These are phyloP conservation scores for Pyricularia grisea DNA, from an alignment of 2,329 filamentous ascomycete species.

Conservation along the genomic window DNA sequence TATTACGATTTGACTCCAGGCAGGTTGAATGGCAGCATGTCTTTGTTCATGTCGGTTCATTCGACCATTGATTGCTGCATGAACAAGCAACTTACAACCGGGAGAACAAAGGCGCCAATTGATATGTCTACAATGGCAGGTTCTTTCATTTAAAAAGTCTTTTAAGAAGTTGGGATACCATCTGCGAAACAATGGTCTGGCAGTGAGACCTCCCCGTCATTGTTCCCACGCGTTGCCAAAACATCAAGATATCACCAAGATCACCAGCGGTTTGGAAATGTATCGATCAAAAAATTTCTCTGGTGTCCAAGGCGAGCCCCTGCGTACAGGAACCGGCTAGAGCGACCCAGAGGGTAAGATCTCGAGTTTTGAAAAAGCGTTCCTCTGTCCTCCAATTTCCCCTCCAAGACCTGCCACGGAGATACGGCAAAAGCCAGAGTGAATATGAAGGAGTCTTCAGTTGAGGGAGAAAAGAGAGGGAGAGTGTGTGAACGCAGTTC, in stretches of 20 bases:
- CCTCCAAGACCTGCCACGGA: conserved; percentile 54
- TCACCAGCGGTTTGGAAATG: conserved; percentile 11
- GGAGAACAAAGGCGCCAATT: not conserved
- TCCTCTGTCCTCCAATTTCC: conserved; percentile 59
- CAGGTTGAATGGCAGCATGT: not conserved
- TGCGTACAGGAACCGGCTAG: conserved; percentile 12
- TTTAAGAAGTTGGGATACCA: not conserved
- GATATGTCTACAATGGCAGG: not conserved
- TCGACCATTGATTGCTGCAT: not conserved
- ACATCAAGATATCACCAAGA: not conserved
- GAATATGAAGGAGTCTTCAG: conserved; percentile 53
- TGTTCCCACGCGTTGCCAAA: not conserved
- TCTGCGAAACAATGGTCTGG: not conserved
- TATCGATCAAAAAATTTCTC: conserved; percentile 28
- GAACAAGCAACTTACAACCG: not conserved
- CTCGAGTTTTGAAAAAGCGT: conserved; percentile 26
- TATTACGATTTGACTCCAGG: not conserved
- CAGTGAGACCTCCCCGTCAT: not conserved
- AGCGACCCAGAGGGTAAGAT: conserved; percentile 49
- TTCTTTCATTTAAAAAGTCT: not conserved
- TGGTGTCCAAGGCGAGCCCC: conserved; percentile 16
- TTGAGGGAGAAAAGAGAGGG: conserved; percentile 22
- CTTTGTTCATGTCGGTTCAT: not conserved
- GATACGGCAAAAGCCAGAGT: conserved; percentile 49
- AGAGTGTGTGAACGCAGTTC: not conserved